Evolutionary conservation across 306 rosid species (phyloP).

Genomic region (Gastrolobium villosum): DNA sequence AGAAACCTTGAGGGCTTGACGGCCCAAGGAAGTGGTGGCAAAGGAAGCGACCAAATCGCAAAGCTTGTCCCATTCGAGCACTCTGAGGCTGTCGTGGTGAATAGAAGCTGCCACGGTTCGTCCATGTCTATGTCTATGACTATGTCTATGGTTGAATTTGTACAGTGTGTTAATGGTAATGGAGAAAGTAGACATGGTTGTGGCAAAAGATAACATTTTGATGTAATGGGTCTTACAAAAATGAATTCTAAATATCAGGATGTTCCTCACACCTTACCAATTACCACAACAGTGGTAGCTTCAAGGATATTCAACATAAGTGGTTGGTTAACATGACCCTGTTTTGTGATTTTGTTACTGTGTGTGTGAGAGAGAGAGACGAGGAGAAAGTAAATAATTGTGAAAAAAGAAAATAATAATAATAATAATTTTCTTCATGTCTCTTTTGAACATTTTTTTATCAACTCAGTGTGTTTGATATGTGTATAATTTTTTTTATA

Average conservation of each 20-base stretch:
- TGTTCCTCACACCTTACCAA: too few species aligned
- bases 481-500: too few species aligned
- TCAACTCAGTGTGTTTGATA: too few species aligned
- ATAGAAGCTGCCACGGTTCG: conserved; percentile 59
- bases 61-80: conserved; percentile 91
- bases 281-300: not conserved
- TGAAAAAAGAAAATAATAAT: too few species aligned
- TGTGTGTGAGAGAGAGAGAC: too few species aligned
- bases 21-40: conserved; percentile 84
- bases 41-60: conserved; percentile 88
- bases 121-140: conserved; percentile 26
- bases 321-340: too few species aligned
- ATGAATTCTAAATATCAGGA: not conserved
- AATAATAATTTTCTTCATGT: too few species aligned
- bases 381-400: too few species aligned
- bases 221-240: not conserved
- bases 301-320: too few species aligned
- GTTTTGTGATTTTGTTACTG: too few species aligned
- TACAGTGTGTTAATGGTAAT: conserved; percentile 23
- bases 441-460: too few species aligned
- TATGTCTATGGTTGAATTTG: conserved; percentile 40
- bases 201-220: conserved; percentile 57
- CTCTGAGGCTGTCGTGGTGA: conserved; percentile 76
- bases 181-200: conserved; percentile 45
- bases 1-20: conserved; percentile 74